A percentile compares a stretch with the other conserved stretches of the same genome.
phyloP scores from a whole-genome alignment of 257 asterid species.

The Penstemon davidsonii region DNA sequence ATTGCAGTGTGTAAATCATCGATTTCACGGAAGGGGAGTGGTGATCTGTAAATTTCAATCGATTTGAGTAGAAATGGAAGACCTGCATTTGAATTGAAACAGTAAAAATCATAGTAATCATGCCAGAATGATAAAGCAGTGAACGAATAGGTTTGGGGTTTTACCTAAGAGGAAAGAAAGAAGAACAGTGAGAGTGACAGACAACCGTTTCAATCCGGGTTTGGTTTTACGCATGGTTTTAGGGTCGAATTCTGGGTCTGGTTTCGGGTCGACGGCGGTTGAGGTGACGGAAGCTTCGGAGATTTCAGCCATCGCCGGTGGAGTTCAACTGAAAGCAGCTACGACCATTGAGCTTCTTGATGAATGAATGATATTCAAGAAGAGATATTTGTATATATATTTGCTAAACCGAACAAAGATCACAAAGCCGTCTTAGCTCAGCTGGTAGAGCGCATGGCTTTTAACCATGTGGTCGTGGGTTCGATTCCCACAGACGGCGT shows the following conservation, averaged over 20 bases:
- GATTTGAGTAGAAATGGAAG: constrained; percentile 71
- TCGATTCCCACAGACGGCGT: constrained; percentile 83
- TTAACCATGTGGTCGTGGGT: constrained; percentile 99
- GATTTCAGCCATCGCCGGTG: constrained; percentile 59
- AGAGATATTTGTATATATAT: too few relatives aligned
- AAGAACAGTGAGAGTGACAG: constrained; percentile 61
- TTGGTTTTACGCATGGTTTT: constrained; percentile 65
- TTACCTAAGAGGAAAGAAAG: constrained; percentile 41
- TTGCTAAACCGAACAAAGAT: too few relatives aligned
- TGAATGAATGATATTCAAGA: background rate
- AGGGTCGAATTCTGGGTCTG: constrained; percentile 37
- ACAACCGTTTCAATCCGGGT: constrained; percentile 81
- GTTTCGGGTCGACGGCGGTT: constrained; percentile 19
- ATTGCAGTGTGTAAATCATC: constrained; percentile 61
- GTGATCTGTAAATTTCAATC: constrained; percentile 86
- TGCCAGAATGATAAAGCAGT: background rate
- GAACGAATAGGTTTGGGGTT: background rate
- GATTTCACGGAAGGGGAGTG: constrained; percentile 88
- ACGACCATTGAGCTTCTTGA: too few relatives aligned
- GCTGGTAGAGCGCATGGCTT: constrained; percentile 99
- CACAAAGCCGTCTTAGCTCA: constrained; percentile 78
- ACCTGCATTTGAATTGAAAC: constrained; percentile 43
- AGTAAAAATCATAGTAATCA: background rate
- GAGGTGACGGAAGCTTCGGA: constrained; percentile 42
- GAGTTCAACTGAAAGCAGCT: constrained; percentile 20